Evolutionary conservation across 257 asterid species (phyloP).

Genomic region (Echium plantagineum): DNA sequence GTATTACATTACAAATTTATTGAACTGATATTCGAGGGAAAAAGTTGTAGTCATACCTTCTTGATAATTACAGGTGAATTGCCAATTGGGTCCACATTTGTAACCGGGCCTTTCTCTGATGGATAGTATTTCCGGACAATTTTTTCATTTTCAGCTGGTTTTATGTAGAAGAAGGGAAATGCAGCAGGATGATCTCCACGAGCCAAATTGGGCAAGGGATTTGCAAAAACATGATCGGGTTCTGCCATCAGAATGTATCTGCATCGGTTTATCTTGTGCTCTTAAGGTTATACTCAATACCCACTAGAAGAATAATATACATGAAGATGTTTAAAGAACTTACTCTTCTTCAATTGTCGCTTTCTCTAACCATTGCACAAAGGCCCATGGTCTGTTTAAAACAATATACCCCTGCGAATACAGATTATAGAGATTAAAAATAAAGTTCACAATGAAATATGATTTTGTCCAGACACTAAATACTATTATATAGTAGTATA

Average conservation of each 20-base stretch:
- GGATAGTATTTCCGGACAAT: conserved; percentile 80
- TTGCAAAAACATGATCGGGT: conserved; percentile 84
- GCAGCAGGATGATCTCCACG: conserved; percentile 83
- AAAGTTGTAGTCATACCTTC: conserved; percentile 40
- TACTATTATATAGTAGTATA: too few relatives aligned
- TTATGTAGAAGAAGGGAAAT: conserved; percentile 89
- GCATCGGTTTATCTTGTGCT: conserved; percentile 35
- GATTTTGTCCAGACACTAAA: neutral
- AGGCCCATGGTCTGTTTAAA: conserved; percentile 95
- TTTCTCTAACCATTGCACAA: conserved; percentile 98
- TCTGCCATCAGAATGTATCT: conserved; percentile 98
- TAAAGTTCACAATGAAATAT: neutral
- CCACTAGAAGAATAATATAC: conserved; percentile 6
- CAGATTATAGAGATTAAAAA: neutral
- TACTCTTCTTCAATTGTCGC: conserved; percentile 90
- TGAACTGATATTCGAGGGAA: neutral
- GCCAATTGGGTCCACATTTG: conserved; percentile 90
- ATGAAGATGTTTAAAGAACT: conserved; percentile 26
- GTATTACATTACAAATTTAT: too few relatives aligned
- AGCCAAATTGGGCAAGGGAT: conserved; percentile 93
- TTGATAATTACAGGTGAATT: conserved; percentile 92
- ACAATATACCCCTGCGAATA: conserved; percentile 78
- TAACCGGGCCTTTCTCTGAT: conserved; percentile 73
- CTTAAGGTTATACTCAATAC: conserved; percentile 25
- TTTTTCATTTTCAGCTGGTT: conserved; percentile 65